Base-by-base conservation (phyloP, 768 basidiomycete species). In the Trametes cubensis region DNA sequence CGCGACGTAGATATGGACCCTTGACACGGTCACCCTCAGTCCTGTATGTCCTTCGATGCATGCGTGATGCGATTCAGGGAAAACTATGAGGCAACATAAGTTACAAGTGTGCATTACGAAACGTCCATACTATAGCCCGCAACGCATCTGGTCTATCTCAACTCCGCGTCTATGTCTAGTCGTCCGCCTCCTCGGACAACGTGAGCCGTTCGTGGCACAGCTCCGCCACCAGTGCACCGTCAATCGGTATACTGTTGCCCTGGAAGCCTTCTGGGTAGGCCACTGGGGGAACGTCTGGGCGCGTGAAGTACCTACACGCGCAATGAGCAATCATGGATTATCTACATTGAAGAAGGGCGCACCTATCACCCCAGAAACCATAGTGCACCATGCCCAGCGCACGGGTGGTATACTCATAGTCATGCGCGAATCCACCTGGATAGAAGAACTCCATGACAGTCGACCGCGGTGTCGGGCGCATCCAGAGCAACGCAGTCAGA, bases 361-460 rank as follows among this genome's bases (percentile, higher is more conserved):
- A 91, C 89, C 80, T 69, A 55, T 85, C 78, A 17, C 84, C 83
- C 94, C 95, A 96, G 73, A 96, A 89, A 10, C 90, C 91, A 65
- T 86, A 92, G 72, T 94, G 89, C 0, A 77, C 79, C 81, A 96
- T 92, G 10, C 93, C 94, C 2, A 96, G 75, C 0, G 90, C 87
- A n/a, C 87, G 82, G 0, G 90, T 79, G 1, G 89, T 91, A 62
- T 84, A 92, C 72, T 92, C 85, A 70, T 95, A 95, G 71, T 95
- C 93, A 65, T 85, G 82, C 13, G 94, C 91, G 70, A 95, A 95
- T 3, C 94, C 93, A 44, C 81, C 81, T 0, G 89, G 89, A 73
- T 80, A 92, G 74, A 94, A 95, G 75, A 97, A 94, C 70, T 97
- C 95, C 70, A 96, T 92, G 34, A 97, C 93, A 0, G 95, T 94